phyloP scores from a whole-genome alignment of 2,329 filamentous ascomycete species.

The Rhynchosporium agropyri region DNA sequence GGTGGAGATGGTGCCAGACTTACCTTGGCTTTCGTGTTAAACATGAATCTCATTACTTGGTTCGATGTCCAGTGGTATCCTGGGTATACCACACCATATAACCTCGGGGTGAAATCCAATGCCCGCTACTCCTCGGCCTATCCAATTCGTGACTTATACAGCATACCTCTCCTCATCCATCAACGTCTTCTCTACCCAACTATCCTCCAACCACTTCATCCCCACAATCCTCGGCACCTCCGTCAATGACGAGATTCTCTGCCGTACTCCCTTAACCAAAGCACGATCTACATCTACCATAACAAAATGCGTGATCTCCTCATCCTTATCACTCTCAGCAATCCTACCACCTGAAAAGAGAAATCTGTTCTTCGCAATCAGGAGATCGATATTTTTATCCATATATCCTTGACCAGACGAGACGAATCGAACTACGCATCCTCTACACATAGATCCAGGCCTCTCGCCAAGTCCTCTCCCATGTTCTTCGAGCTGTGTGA shows the following conservation, averaged over 20 bases:
- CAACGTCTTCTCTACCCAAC: constrained; percentile 77
- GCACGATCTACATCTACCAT: constrained; percentile 51
- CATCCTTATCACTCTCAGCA: constrained; percentile 52
- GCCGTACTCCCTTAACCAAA: constrained; percentile 50
- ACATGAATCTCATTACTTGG: too few species aligned
- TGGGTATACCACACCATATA: too few species aligned
- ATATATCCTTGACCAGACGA: constrained; percentile 42
- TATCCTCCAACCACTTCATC: constrained; percentile 73
- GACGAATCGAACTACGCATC: constrained; percentile 47
- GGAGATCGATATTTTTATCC: constrained; percentile 41
- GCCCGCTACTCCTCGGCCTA: neutral
- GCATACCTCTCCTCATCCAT: constrained; percentile 74
- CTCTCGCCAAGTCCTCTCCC: constrained; percentile 55
- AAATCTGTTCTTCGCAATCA: constrained; percentile 59
- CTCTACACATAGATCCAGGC: constrained; percentile 56
- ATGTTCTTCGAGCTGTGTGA: constrained; percentile 58
- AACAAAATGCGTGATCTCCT: constrained; percentile 72
- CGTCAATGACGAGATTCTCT: constrained; percentile 49
- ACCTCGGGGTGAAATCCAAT: neutral
- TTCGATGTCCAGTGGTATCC: too few species aligned
- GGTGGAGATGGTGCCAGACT: too few species aligned
- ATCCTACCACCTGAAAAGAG: constrained; percentile 70
- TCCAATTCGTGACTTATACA: constrained; percentile 17
- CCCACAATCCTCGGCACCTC: constrained; percentile 70
- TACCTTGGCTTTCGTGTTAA: too few species aligned